phyloP scores from a whole-genome alignment of 495 filamentous ascomycete species.

The Penicillium roqueforti region DNA sequence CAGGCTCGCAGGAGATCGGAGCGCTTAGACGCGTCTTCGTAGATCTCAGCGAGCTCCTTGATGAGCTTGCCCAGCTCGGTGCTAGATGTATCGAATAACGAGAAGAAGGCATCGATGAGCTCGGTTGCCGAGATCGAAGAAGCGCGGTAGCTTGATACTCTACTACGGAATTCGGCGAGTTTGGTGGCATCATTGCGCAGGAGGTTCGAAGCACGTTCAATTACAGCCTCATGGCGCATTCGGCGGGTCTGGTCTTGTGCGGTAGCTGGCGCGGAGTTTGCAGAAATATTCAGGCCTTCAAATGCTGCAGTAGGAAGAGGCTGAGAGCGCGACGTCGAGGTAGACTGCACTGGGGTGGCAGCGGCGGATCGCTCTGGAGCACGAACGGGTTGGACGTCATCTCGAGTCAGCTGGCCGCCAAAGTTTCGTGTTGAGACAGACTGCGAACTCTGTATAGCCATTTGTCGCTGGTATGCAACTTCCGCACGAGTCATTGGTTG shows the following conservation, averaged over 20 bases:
- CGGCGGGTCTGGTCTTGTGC: constrained; percentile 77
- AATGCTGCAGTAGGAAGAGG: constrained; percentile 42
- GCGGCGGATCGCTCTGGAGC: constrained; percentile 42
- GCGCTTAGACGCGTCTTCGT: constrained; percentile 72
- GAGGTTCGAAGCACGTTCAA: constrained; percentile 77
- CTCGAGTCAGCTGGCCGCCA: constrained; percentile 69
- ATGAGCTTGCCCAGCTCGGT: constrained; percentile 82
- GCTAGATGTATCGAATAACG: constrained; percentile 75
- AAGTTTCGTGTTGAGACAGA: constrained; percentile 73
- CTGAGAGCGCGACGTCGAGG: constrained; percentile 38
- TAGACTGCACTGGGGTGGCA: constrained; percentile 34
- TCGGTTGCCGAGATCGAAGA: constrained; percentile 63
- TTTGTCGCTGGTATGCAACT: constrained; percentile 85
- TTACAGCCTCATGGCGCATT: constrained; percentile 67
- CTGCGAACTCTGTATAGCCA: constrained; percentile 85
- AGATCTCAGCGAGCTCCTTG: constrained; percentile 90
- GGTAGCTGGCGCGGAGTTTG: constrained; percentile 38
- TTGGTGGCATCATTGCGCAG: constrained; percentile 70
- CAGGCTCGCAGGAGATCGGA: constrained; percentile 72
- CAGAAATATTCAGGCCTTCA: constrained; percentile 34
- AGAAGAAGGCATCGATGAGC: constrained; percentile 76
- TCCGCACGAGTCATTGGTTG: constrained; percentile 83
- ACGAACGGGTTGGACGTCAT: constrained; percentile 43
- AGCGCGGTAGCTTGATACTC: constrained; percentile 70
- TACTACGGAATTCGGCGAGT: constrained; percentile 66